Base-by-base conservation (phyloP, 2,329 filamentous ascomycete genomes). In the Colletotrichum lupini region DNA sequence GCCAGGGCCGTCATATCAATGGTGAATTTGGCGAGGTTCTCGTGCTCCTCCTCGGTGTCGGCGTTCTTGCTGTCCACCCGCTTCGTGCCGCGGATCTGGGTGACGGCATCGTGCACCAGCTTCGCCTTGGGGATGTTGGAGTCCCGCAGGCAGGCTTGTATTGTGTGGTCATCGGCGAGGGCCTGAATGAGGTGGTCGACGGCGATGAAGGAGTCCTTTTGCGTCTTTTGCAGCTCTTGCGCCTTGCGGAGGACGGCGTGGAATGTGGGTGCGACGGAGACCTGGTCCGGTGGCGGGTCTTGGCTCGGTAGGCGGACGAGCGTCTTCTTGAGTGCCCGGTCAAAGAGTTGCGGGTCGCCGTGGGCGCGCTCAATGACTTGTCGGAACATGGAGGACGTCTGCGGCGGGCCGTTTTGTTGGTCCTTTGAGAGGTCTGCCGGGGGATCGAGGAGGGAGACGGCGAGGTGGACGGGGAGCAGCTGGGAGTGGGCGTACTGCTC, bases 1-100 rank as follows among this genome's bases (percentile, higher is more conserved):
- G 97, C 97, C 92, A 98, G 92, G 62, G 94, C 89, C 12, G 97
- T 99, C 95, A 99, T 97, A 84, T 99, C 97, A 79, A 98, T 97
- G 69, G 97, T 98, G 84, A 98, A 99, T 80, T 98, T 99, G 86
- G 95, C 94, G 74, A 99, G 87, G 81, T 98, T 98, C 84, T 99
- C 97, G 79, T 95, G 94, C 79, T 98, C 96, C 79, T 93, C 89
- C 83, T 98, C 97, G 0, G 93, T 92, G 83, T 99, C 97, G 68
- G 97, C 97, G 4, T 94, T 98, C 87, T 97, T 98, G 73, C 95
- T 97, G 84, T 99, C 97, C 55, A 99, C 95, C 75, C 96, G 90
- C 85, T 92, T 95, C 55, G 95, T 98, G 74, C 97, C 97, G 76
- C 97, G 93, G 78, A 99, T 98, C 72, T 95, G 92, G 79, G 95